phyloP scores from a whole-genome alignment of 495 filamentous ascomycete genomes.

The Aspergillus campestris region DNA sequence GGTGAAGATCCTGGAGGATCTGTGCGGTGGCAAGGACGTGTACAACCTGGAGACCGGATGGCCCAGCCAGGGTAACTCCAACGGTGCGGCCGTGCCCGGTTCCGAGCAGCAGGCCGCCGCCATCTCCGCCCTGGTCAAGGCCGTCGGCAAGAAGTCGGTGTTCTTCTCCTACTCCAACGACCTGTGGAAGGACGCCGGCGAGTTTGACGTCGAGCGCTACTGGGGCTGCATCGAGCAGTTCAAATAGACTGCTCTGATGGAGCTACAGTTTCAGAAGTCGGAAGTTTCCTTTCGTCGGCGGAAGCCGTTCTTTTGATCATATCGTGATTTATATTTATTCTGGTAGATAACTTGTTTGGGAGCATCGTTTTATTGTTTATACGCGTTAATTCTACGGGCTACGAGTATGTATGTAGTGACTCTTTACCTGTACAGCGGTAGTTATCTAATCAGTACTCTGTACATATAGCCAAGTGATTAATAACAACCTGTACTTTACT shows the following conservation, averaged over 20 bases:
- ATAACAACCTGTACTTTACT: too few relatives aligned
- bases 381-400: too few relatives aligned
- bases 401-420: too few relatives aligned
- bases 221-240: constrained; percentile 61
- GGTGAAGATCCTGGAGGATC: constrained; percentile 52
- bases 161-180: constrained; percentile 81
- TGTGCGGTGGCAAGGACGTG: constrained; percentile 58
- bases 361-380: too few relatives aligned
- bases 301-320: constrained; percentile 1
- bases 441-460: too few relatives aligned
- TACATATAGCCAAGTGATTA: too few relatives aligned
- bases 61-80: constrained; percentile 61
- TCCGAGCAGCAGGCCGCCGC: constrained; percentile 59
- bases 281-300: constrained; percentile 11
- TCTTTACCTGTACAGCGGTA: too few relatives aligned
- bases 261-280: constrained; percentile 10
- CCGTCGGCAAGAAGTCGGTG: constrained; percentile 50
- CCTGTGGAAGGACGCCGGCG: constrained; percentile 66
- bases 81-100: constrained; percentile 65
- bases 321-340: too few relatives aligned
- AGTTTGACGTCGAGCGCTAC: constrained; percentile 66
- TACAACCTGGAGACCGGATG: constrained; percentile 88
- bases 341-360: too few relatives aligned
- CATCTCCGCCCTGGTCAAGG: constrained; percentile 51
- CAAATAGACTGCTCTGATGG: constrained; percentile 18